Percentiles rank a stretch among this genome's conserved stretches.
phyloP scores from a whole-genome alignment of 139 green algal genomes.

The Chlorella sp. region DNA sequence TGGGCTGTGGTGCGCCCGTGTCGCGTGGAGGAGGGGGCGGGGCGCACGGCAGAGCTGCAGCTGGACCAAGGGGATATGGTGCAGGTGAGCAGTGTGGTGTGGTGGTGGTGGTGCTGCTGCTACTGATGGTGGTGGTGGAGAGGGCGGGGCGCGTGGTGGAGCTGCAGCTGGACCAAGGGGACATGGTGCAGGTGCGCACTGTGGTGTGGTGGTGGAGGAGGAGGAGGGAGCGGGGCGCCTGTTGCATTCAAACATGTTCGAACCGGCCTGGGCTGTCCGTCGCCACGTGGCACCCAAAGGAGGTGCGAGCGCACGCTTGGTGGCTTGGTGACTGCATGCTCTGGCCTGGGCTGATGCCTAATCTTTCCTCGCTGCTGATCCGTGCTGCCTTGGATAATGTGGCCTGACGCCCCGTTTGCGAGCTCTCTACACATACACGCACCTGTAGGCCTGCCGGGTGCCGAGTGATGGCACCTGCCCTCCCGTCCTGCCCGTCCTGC shows the following conservation, averaged over 20 bases:
- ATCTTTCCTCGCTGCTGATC: too few relatives aligned
- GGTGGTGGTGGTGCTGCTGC: not conserved
- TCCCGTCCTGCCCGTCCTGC: not conserved
- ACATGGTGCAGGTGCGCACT: not conserved
- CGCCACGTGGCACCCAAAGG: too few relatives aligned
- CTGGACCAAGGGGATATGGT: conserved; percentile 82
- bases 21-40: conserved; percentile 75
- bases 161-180: not conserved
- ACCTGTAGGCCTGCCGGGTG: not conserved
- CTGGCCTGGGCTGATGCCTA: too few relatives aligned
- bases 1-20: conserved; percentile 70
- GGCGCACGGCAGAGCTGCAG: conserved; percentile 54
- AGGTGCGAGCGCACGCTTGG: too few relatives aligned
- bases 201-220: too few relatives aligned
- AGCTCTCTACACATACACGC: too few relatives aligned
- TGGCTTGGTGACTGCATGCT: too few relatives aligned
- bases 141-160: too few relatives aligned
- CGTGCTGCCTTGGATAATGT: too few relatives aligned
- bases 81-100: conserved; percentile 32
- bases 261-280: too few relatives aligned
- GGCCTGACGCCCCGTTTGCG: too few relatives aligned
- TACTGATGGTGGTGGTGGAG: not conserved
- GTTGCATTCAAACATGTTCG: conserved; percentile 1
- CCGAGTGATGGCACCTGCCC: not conserved
- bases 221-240: too few relatives aligned